Evolutionary conservation across 192 early-diverging fungal genomes (phyloP), one percentile per base, ranked within the genome.

Genomic region (Linderina pennispora): DNA sequence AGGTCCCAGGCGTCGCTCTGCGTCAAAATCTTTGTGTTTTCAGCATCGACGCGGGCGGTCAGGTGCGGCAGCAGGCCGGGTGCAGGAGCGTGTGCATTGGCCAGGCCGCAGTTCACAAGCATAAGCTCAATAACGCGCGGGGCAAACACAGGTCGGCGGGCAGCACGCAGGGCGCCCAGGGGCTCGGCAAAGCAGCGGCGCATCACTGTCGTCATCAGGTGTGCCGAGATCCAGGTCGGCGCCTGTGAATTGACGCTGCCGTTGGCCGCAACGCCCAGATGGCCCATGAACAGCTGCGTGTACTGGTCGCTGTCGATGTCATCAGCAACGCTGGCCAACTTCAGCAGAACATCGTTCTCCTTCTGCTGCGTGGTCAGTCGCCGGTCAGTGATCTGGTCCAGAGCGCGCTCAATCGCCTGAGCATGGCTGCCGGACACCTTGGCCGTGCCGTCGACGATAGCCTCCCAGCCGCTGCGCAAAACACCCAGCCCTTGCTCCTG

Each of bases 201-300:
- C 69, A 73, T 73, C n/a, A 62, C 69, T 8, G 69, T 65, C 1
- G 69, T 65, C 69, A 73, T 73, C 41, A 73, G 50, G 23, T 73
- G 56, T 11, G 69, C 53, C 23, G 62, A 65, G 50, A 73, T 61
- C 69, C 69, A 73, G 0, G 57, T 60, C 15, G 52, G 52, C 34
- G 37, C 38, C 32, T 51, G 45, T 18, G 41, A 28, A 15, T 25
- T 32, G 31, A 49, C 19, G 1, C 25, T 24, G 10, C 44, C 44
- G 6, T 36, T 49, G 3, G 58, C 32, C 1, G 38, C 18, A 23
- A 50, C 47, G 34, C 69, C 62, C 28, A 73, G 41, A 23, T 73
- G 69, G n/a, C 62, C 69, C 62, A 65, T 73, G 33, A 73, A 73
- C 28, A 65, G 53, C 47, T 36, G 36, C 20, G 69, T 65, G 40